Base-by-base conservation (phyloP, 352 stramenopile species). In the Saprolegnia diclina region DNA sequence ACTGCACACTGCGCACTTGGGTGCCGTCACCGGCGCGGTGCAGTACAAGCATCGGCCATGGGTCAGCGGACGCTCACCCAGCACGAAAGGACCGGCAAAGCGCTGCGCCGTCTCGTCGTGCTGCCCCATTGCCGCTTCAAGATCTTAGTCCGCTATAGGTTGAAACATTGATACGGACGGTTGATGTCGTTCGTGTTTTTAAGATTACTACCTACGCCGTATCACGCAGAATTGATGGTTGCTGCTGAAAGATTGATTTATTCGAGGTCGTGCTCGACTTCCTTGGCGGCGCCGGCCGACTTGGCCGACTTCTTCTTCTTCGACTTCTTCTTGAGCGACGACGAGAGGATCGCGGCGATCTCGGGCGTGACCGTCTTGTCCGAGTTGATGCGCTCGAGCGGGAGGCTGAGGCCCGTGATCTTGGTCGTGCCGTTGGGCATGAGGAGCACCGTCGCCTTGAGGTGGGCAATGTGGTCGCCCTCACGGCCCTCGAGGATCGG, bases 401-500 rank as follows among this genome's bases (percentile, higher is more conserved):
- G 92, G 74, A 98, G 88, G 26, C 84, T 73, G 56, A 99, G 78
- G 56, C 96, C 97, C 52, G 96, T 99, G 62, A 99, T 98, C 81
- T 97, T 95, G 37, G 84, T 88, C 5, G 96, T 98, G 73, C 97
- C 97, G 44, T 85, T 97, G 35, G 95, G 91, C 67, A 99, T 75
- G 54, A 99, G 83, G 62, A 99, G 82, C 53, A 99, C 93, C 14
- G 98, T 99, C 64, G 91, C 96, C 88, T 99, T 99, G 82, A 99
- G 98, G 81, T 99, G 98, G 5, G 95, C 97, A 37, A 99, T 92
- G 74, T 98, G 95, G 61, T 98, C 96, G 54, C 94, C 96, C 13
- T 81, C 77, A 59, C 92, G 88, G 67, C 97, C 97, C 76, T 98
- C 89, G 66, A 99, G 81, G 70, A 99, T 97, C 35, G 97, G 97